Evolutionary conservation across 352 stramenopile genomes (phyloP).

Genomic region (Phytophthora colocasiae): DNA sequence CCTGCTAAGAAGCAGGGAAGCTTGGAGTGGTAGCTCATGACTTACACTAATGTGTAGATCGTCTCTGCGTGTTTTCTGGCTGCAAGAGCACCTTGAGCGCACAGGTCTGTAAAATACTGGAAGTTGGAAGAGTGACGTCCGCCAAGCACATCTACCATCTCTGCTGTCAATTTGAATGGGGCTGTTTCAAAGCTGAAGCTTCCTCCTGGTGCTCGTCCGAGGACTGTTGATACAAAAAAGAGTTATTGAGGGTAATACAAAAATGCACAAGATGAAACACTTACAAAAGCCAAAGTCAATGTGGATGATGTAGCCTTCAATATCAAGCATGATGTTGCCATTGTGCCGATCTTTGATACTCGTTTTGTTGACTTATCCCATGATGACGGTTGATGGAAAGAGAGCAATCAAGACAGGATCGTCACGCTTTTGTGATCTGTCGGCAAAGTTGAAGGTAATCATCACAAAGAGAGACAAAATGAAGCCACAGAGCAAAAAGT

Average conservation of each 20-base stretch:
- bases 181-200: constrained; percentile 97
- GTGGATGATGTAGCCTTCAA: constrained; percentile 96
- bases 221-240: constrained; percentile 43
- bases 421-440: too few relatives aligned
- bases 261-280: constrained; percentile 15
- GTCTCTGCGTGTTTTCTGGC: constrained; percentile 92
- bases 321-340: constrained; percentile 99
- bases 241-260: not conserved
- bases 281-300: constrained; percentile 99
- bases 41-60: constrained; percentile 96
- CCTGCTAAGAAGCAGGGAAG: constrained; percentile 72
- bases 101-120: constrained; percentile 94
- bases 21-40: constrained; percentile 91
- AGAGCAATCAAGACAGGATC: too few relatives aligned
- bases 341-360: constrained; percentile 99
- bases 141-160: constrained; percentile 96
- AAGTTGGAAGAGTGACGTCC: constrained; percentile 93
- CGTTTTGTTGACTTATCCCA: too few relatives aligned
- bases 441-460: too few relatives aligned
- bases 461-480: too few relatives aligned
- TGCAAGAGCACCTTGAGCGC: constrained; percentile 93
- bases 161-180: constrained; percentile 97
- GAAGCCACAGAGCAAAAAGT: too few relatives aligned
- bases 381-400: too few relatives aligned
- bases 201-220: constrained; percentile 83